phyloP scores from a whole-genome alignment of 106 monocot genomes.

The Cymbidium sinense region DNA sequence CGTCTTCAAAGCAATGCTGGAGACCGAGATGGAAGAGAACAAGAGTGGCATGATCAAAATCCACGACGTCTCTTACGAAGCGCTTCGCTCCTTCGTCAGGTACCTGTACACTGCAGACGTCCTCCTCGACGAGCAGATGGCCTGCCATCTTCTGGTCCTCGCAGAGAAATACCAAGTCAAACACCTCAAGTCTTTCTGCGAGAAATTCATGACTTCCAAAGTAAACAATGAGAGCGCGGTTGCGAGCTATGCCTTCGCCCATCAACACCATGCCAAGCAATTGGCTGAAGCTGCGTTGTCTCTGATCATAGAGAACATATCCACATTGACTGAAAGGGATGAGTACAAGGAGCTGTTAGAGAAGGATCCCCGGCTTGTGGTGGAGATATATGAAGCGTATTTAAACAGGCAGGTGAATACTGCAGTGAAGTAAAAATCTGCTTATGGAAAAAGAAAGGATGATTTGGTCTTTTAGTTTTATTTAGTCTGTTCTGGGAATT shows the following conservation, averaged over 20 bases:
- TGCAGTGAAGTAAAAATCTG: constrained; percentile 2
- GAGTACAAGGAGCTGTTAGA: constrained; percentile 79
- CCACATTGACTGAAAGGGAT: constrained; percentile 41
- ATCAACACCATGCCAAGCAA: constrained; percentile 60
- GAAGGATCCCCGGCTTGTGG: constrained; percentile 64
- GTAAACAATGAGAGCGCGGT: constrained; percentile 81
- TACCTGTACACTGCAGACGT: constrained; percentile 90
- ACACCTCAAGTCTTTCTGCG: constrained; percentile 74
- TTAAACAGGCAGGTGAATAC: constrained; percentile 20
- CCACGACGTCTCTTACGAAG: constrained; percentile 62
- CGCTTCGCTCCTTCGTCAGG: constrained; percentile 72
- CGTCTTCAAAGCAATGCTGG: constrained; percentile 91
- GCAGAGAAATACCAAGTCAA: constrained; percentile 97
- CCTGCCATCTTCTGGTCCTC: constrained; percentile 58
- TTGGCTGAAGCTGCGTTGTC: constrained; percentile 63
- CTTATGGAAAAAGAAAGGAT: background rate
- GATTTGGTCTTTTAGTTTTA: background rate
- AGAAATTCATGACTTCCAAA: constrained; percentile 88
- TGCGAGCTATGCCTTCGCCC: constrained; percentile 59
- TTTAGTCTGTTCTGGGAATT: too few relatives aligned
- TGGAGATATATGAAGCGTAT: constrained; percentile 23
- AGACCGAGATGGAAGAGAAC: constrained; percentile 89
- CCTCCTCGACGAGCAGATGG: constrained; percentile 77
- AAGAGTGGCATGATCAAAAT: constrained; percentile 80
- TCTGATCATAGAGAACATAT: constrained; percentile 75